phyloP scores from a whole-genome alignment of 257 asterid species.

The Scutellaria barbata region DNA sequence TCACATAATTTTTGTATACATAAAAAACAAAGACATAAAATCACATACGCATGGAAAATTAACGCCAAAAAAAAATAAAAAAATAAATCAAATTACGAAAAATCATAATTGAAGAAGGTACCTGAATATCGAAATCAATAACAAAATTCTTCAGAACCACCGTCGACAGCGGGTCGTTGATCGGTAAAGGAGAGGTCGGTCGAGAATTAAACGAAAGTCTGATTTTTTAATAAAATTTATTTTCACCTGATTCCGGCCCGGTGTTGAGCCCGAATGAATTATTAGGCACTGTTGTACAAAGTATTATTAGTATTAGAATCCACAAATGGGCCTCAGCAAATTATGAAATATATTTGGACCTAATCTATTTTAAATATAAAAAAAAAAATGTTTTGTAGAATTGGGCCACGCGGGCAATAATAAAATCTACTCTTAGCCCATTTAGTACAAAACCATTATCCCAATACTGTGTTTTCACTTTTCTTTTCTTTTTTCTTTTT shows the following conservation, averaged over 20 bases:
- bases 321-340: slow-evolving; percentile 27
- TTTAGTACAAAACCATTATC: neutral
- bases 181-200: slow-evolving; percentile 54
- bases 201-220: slow-evolving; percentile 48
- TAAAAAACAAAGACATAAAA: neutral
- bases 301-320: slow-evolving; percentile 22
- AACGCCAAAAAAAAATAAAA: slow-evolving; percentile 22
- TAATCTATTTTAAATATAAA: slow-evolving; percentile 12
- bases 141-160: slow-evolving; percentile 30
- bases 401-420: slow-evolving; percentile 37
- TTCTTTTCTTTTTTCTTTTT: no score
- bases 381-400: neutral
- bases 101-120: neutral
- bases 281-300: slow-evolving; percentile 24
- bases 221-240: slow-evolving; percentile 22
- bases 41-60: slow-evolving; percentile 35
- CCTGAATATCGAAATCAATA: slow-evolving; percentile 36
- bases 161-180: slow-evolving; percentile 48
- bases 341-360: slow-evolving; percentile 37
- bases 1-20: slow-evolving; percentile 19
- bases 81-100: slow-evolving; percentile 11
- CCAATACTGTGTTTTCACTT: no score
- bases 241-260: slow-evolving; percentile 46
- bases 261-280: slow-evolving; percentile 40
- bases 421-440: slow-evolving; percentile 33